Evolutionary conservation across 2,329 filamentous ascomycete species (phyloP).

Genomic region (Aureobasidium sp.): DNA sequence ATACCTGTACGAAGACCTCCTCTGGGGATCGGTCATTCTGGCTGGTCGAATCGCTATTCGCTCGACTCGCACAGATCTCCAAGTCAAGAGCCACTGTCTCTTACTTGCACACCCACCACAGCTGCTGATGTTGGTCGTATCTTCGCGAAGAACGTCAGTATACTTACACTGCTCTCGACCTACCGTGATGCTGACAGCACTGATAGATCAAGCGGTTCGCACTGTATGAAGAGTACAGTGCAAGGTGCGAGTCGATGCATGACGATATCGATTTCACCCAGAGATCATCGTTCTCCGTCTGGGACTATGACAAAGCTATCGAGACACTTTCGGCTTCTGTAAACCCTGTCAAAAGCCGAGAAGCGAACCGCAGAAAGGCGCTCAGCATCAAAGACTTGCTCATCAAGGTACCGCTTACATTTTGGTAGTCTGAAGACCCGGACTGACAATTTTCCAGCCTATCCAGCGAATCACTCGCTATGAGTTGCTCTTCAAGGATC

Average conservation of each 20-base stretch:
- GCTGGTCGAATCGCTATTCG: constrained; percentile 36
- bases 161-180: background rate
- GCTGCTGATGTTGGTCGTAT: constrained; percentile 48
- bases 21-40: background rate
- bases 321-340: constrained; percentile 74
- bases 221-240: constrained; percentile 85
- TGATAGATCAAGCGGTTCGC: constrained; percentile 71
- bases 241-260: constrained; percentile 80
- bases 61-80: constrained; percentile 39
- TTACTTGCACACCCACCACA: constrained; percentile 47
- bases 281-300: constrained; percentile 63
- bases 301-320: constrained; percentile 74
- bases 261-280: constrained; percentile 66
- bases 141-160: constrained; percentile 46
- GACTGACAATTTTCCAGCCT: constrained; percentile 50
- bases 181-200: constrained; percentile 19
- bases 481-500: constrained; percentile 74
- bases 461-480: constrained; percentile 92
- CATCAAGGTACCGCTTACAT: constrained; percentile 60
- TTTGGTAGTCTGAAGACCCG: background rate
- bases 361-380: constrained; percentile 62
- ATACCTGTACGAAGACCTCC: constrained; percentile 28
- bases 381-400: constrained; percentile 78
- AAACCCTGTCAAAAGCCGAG: constrained; percentile 59
- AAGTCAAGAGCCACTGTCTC: constrained; percentile 30